Evolutionary conservation across 192 early-diverging fungal genomes (phyloP).

Genomic region (Coemansia sp.): DNA sequence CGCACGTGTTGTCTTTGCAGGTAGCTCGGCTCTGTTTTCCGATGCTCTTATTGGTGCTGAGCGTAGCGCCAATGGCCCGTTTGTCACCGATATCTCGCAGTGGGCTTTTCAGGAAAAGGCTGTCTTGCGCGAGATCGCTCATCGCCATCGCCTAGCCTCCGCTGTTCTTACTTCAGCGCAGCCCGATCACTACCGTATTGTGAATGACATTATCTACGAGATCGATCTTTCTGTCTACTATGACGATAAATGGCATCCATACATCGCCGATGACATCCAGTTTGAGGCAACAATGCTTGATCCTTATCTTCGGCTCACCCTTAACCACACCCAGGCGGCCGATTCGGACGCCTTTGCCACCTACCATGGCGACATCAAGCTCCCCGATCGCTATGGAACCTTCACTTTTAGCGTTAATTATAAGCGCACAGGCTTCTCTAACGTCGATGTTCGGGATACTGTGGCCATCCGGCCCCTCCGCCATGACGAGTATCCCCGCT

Average conservation of each 20-base stretch:
- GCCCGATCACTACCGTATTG: conserved; percentile 83
- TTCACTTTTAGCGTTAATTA: conserved; percentile 97
- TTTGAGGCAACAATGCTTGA: conserved; percentile 96
- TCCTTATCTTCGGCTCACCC: conserved; percentile 84
- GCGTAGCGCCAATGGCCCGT: conserved; percentile 65
- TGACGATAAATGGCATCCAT: conserved; percentile 81
- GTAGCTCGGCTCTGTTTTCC: conserved; percentile 80
- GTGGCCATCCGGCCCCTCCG: conserved; percentile 88
- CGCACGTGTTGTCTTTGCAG: conserved; percentile 81
- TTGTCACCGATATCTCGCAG: conserved; percentile 70
- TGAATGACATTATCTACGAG: conserved; percentile 87
- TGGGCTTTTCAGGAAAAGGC: conserved; percentile 94
- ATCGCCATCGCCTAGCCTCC: conserved; percentile 60
- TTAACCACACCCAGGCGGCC: conserved; percentile 40
- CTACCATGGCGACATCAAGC: conserved; percentile 57
- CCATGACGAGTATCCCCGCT: conserved; percentile 96
- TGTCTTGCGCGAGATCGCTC: conserved; percentile 60
- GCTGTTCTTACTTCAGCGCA: conserved; percentile 56
- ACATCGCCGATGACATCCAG: conserved; percentile 69
- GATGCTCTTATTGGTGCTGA: conserved; percentile 59
- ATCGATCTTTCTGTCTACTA: conserved; percentile 79
- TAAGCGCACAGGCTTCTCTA: conserved; percentile 79
- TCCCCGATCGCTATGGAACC: conserved; percentile 96
- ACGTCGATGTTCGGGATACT: conserved; percentile 68
- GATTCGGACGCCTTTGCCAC: conserved; percentile 15